phyloP scores from a whole-genome alignment of 2,329 filamentous ascomycete species.

The Raffaelea deltoideospora region DNA sequence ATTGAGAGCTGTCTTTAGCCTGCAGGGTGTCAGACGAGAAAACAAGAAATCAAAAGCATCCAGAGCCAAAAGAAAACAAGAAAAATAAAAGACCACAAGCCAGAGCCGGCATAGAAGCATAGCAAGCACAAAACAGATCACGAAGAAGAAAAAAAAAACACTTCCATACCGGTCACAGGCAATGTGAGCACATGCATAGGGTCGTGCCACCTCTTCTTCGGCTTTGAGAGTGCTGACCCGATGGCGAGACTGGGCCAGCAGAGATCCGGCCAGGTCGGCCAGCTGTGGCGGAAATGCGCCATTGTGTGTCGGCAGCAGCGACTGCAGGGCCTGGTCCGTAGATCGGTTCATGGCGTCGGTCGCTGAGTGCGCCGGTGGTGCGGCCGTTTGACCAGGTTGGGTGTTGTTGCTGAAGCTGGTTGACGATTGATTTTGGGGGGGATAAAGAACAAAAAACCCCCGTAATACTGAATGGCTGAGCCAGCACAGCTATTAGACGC shows the following conservation, averaged over 20 bases:
- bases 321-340: conserved; percentile 58
- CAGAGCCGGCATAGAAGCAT: too few relatives aligned
- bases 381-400: background rate
- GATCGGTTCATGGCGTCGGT: conserved; percentile 49
- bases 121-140: too few relatives aligned
- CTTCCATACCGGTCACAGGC: conserved; percentile 74
- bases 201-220: conserved; percentile 76
- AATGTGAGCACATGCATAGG: conserved; percentile 74
- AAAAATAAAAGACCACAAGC: background rate
- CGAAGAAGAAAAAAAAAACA: background rate
- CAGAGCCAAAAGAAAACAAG: background rate
- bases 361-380: background rate
- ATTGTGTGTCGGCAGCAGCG: conserved; percentile 58
- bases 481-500: too few relatives aligned
- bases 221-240: conserved; percentile 63
- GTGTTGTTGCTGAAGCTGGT: background rate
- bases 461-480: too few relatives aligned
- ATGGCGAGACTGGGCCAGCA: conserved; percentile 68
- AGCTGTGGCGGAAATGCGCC: conserved; percentile 53
- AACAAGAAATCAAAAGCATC: background rate
- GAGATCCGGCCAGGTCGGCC: conserved; percentile 52
- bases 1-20: conserved; percentile 60
- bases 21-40: too few relatives aligned
- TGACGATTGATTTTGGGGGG: too few relatives aligned
- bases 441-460: too few relatives aligned